Base-by-base conservation (phyloP, 1,139 yeast species). In the Nakaseomyces bracarensis region DNA sequence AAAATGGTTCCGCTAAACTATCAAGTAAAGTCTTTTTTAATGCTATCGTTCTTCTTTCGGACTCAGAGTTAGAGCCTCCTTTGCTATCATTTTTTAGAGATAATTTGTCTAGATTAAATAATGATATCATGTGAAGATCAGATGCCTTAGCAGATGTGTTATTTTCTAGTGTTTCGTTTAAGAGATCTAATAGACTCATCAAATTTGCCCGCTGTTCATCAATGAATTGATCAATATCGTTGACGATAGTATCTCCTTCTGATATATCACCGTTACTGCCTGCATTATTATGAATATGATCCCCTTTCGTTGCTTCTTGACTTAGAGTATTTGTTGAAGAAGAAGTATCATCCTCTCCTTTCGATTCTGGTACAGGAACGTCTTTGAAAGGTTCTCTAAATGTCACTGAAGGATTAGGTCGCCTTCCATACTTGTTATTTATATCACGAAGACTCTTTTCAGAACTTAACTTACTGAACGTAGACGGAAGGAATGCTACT, bases 1-100 rank as follows among this genome's bases (percentile, higher is more conserved):
- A 74, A 58, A 82, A 82, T 1, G 91, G 91, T 10, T 83, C 80
- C 0, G 91, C 83, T 46, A 82, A 66, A 4, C 89, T 86, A 55
- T 79, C 75, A 33, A 81, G 58, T 14, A 82, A 60, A 47, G 73
- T 74, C 14, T 70, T 70, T 46, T 71, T 75, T 27, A 81, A 57
- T 22, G 41, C 41, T 10, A 37, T 27, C 4, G 42, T 40, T 22
- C 42, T 34, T 18, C 30, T 39, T 25, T 33, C 33, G 7, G 23
- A 13, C 22, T 40, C 42, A 1, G 38, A 35, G 16, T 27, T 28
- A 21, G 34, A 26, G 11, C 15, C 31, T 13, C 38, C 56, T 21
- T 70, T 69, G 36, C 72, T 67, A 39, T 66, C 58, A 11, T 66
- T 57, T 50, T 49, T 58, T 43, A 70, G 63, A 1, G 76, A 63